Evolutionary conservation across 129 eudicot species (phyloP).

Genomic region (carrot (Daucus carota)): DNA sequence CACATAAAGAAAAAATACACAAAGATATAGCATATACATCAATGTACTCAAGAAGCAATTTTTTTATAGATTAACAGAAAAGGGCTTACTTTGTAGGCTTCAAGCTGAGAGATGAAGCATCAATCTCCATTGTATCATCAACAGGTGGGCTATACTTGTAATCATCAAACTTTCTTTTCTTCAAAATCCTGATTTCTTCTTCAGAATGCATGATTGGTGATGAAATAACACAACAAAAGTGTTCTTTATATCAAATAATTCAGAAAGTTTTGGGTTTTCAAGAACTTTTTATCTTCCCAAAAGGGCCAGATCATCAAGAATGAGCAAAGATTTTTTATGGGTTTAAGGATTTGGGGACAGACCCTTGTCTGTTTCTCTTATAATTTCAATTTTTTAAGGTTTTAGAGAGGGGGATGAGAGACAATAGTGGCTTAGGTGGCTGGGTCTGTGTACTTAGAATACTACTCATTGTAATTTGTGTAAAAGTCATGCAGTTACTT

Average conservation of each 20-base stretch:
- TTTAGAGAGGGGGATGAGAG: background rate
- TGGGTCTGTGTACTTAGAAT: background rate
- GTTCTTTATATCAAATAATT: background rate
- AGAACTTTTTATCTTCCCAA: background rate
- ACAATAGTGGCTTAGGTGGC: background rate
- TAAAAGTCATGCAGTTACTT: background rate
- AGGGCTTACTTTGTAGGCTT: constrained; percentile 32
- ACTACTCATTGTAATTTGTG: background rate
- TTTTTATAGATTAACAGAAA: background rate
- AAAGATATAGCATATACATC: background rate
- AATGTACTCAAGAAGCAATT: background rate
- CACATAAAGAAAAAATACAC: background rate
- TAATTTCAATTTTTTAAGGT: background rate
- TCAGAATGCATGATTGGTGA: constrained; percentile 12
- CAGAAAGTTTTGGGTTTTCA: background rate
- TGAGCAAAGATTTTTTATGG: background rate
- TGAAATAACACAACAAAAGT: background rate
- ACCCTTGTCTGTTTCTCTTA: background rate
- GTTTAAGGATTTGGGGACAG: background rate
- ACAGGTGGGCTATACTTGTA: constrained; percentile 1
- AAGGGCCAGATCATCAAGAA: background rate
- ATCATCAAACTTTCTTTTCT: constrained; percentile 22
- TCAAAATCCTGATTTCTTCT: constrained; percentile 1
- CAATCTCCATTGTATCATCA: constrained; percentile 3
- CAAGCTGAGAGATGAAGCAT: constrained; percentile 2